Evolutionary conservation across 163 green algal genomes (phyloP).

Genomic region (Chlamydomonas reinhardtii): DNA sequence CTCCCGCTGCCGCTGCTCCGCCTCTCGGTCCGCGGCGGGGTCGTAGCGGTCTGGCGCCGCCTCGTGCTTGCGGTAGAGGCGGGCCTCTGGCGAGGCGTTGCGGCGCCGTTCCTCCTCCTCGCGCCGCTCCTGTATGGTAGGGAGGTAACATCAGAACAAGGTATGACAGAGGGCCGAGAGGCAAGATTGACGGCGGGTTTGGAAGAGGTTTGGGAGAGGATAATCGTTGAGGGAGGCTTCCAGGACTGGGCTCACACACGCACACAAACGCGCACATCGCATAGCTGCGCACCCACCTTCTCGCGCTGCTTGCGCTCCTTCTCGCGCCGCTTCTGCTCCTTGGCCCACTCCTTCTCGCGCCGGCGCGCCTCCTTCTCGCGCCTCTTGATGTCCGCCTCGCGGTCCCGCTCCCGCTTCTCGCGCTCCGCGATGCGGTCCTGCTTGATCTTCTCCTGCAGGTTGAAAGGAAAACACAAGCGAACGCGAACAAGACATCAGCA

Average conservation of each 20-base stretch:
- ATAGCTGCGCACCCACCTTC: slow-evolving; percentile 58
- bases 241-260: too few relatives aligned
- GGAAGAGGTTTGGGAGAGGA: too few relatives aligned
- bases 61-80: slow-evolving; percentile 43
- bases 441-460: slow-evolving; percentile 53
- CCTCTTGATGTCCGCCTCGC: slow-evolving; percentile 46
- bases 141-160: too few relatives aligned
- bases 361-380: slow-evolving; percentile 57
- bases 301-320: slow-evolving; percentile 48
- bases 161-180: too few relatives aligned
- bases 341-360: slow-evolving; percentile 49
- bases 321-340: slow-evolving; percentile 25
- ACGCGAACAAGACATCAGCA: neutral
- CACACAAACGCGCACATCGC: too few relatives aligned
- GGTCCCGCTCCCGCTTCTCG: slow-evolving; percentile 57
- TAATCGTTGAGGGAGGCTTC: too few relatives aligned
- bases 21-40: neutral
- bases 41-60: slow-evolving; percentile 36
- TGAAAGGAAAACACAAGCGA: neutral
- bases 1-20: neutral
- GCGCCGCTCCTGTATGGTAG: neutral
- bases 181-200: too few relatives aligned
- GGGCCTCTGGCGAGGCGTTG: slow-evolving; percentile 31
- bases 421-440: slow-evolving; percentile 65
- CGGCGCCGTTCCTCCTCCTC: slow-evolving; percentile 44